Conservation (phyloP, 129 eudicot species). For the Artemisia annua region DNA sequence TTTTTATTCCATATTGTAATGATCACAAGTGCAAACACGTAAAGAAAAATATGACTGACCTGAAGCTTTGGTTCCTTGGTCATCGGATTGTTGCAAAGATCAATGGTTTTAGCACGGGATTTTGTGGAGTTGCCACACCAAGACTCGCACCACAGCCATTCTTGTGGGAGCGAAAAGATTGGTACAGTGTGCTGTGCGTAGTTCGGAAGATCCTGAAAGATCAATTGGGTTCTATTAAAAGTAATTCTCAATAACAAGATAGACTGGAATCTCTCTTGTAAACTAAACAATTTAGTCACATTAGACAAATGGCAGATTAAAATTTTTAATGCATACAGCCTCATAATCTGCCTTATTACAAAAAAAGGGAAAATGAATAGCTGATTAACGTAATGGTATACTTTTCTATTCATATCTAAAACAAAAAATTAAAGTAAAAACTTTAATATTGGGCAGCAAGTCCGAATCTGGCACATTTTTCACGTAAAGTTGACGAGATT, state of each 20-base stretch:
- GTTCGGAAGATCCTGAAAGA: slow-evolving; percentile 89
- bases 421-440: too few species aligned
- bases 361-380: neutral
- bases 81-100: slow-evolving; percentile 99
- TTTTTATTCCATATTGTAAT: neutral
- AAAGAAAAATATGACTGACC: slow-evolving; percentile 34
- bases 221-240: neutral
- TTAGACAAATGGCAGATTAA: too few species aligned
- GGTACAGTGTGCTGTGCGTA: slow-evolving; percentile 95
- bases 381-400: too few species aligned
- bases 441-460: too few species aligned
- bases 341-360: neutral
- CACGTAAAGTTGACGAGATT: too few species aligned
- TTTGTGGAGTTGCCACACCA: slow-evolving; percentile 98
- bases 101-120: slow-evolving; percentile 87
- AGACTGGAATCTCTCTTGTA: neutral
- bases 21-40: neutral
- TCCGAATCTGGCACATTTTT: too few species aligned
- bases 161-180: slow-evolving; percentile 95
- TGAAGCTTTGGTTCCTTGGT: slow-evolving; percentile 99
- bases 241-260: neutral
- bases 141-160: slow-evolving; percentile 99
- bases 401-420: too few species aligned
- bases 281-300: neutral
- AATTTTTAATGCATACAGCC: too few species aligned